Evolutionary conservation across 371 early-diverging fungal species (phyloP), one percentile per base, ranked within the genome.

Genomic region (Mortierella sp.): DNA sequence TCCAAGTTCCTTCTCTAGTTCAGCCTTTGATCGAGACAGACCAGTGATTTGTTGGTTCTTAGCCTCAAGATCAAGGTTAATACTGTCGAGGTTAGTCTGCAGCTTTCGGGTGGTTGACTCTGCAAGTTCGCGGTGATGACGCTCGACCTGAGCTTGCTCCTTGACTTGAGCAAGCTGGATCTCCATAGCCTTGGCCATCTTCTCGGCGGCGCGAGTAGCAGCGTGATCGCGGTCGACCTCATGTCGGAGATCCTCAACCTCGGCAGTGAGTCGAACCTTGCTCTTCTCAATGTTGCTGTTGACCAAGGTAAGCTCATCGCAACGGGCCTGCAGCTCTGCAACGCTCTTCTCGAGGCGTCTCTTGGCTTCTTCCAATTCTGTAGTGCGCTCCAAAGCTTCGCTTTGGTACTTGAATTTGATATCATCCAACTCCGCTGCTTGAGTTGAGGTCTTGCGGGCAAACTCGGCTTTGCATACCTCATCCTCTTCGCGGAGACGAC

Each of bases 141-240:
- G 88, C 80, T 93, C 93, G 43, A 82, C 74, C 68, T 93, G 92
- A 3, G 88, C 68, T 23, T 86, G 83, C 53, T 82, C 70, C 78
- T 89, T 90, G 63, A 76, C 75, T 13, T 83, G 70, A 1, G 82
- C 56, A 12, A 93, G 75, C 61, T 93, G 89, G 37, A 83, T 67
- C 69, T 91, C 89, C 37, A 86, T 79, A 35, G 90, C 88, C 70
- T 93, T 92, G 42, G 85, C 72, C 23, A 86, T 68, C 64, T 86
- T 85, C 61, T 92, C 92, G 2, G 91, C 89, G 23, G 86, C 87
- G 2, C 91, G 83, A 9, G 91, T 84, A 3, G 85, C 76, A 66
- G 83, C 85, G 73, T 92, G 89, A 66, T 93, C 93, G n/a, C 91
- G 87, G 70, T 95, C 94, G 37, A 88, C 75, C 75, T 93, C 93